These are phyloP conservation scores for Alloascoidea africana DNA, from an alignment of 805 yeast species.

Conservation along the genomic window DNA sequence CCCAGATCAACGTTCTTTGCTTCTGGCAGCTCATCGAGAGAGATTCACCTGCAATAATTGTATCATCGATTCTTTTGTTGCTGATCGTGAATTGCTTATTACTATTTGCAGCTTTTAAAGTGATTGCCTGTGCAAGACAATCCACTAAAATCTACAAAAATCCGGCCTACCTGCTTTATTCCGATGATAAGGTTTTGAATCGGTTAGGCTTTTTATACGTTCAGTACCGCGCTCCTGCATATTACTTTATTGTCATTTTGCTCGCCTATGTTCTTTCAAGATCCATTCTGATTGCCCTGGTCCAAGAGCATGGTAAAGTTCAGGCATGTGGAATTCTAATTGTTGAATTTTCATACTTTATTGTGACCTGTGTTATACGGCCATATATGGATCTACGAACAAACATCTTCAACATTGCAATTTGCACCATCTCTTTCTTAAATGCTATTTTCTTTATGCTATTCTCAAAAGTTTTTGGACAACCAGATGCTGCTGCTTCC, in stretches of 20 bases:
- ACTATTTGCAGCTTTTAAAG: constrained; percentile 57
- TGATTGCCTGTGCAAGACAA: constrained; percentile 56
- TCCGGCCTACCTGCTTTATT: constrained; percentile 84
- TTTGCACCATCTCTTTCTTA: constrained; percentile 63
- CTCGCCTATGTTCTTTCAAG: constrained; percentile 55
- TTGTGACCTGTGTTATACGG: constrained; percentile 48
- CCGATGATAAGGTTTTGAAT: constrained; percentile 68
- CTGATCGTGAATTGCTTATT: constrained; percentile 42
- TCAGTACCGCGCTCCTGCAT: constrained; percentile 77
- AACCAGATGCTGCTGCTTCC: constrained; percentile 80
- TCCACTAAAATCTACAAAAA: constrained; percentile 65
- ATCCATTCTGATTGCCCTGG: constrained; percentile 73
- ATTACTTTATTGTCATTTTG: constrained; percentile 63
- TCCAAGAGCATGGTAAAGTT: constrained; percentile 67
- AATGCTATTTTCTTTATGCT: constrained; percentile 81
- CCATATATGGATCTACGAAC: constrained; percentile 95
- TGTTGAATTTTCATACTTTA: constrained; percentile 59
- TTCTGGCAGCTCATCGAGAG: constrained; percentile 80
- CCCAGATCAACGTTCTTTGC: constrained; percentile 69
- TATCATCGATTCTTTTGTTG: constrained; percentile 63
- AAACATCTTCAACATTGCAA: constrained; percentile 81
- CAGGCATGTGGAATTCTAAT: constrained; percentile 69
- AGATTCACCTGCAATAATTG: constrained; percentile 74
- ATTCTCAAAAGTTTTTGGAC: constrained; percentile 71
- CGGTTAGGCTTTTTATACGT: constrained; percentile 87